A percentile compares a stretch with the other conserved stretches of the same genome.
phyloP scores from a whole-genome alignment of 306 rosid species.

The Trifolium fragiferum region DNA sequence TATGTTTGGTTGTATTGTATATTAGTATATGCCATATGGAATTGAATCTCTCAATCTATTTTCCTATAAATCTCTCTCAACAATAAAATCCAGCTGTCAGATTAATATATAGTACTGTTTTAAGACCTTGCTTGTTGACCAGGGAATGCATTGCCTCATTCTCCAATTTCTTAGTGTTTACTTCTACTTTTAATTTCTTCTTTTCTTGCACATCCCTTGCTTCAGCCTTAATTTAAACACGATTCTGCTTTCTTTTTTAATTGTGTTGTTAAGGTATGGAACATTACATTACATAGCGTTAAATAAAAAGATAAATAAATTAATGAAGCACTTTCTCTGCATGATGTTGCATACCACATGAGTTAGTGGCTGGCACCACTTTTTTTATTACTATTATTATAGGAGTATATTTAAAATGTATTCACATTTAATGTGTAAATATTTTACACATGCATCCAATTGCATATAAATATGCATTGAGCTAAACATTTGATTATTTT shows the following conservation, averaged over 20 bases:
- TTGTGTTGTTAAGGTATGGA: neutral
- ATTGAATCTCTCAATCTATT: no score
- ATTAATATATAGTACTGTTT: neutral
- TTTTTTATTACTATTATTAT: neutral
- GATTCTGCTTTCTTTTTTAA: constrained; percentile 1
- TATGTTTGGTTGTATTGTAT: neutral
- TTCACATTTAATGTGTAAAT: no score
- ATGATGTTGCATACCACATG: neutral
- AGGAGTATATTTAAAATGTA: no score
- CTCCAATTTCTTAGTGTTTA: constrained; percentile 25
- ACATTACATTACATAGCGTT: neutral
- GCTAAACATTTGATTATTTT: neutral
- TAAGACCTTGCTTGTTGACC: constrained; percentile 29
- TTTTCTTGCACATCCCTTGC: constrained; percentile 20
- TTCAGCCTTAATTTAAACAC: constrained; percentile 40
- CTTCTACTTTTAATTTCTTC: constrained; percentile 10
- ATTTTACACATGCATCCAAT: no score
- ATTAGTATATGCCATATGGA: no score
- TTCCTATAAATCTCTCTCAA: no score
- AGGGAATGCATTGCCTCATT: constrained; percentile 29
- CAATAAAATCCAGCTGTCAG: no score
- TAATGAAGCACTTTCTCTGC: neutral
- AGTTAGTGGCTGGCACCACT: neutral
- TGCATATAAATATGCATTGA: neutral
- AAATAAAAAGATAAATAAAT: neutral